Conservation (phyloP, 208 protist species). For the Crithidia sp. region DNA sequence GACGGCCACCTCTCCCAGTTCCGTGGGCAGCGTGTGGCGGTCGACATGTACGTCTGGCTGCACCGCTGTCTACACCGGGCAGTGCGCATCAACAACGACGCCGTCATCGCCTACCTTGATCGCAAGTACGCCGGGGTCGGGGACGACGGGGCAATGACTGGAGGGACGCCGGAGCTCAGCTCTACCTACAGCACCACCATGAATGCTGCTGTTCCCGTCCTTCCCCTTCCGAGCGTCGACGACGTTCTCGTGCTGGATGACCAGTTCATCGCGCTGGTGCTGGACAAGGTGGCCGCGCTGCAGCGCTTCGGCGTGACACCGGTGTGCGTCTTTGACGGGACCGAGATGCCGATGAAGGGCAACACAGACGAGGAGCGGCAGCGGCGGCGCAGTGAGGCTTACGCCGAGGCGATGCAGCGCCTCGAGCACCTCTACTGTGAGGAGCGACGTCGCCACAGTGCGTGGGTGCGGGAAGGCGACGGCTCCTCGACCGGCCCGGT, state of each 20-base stretch:
- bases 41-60: conserved; percentile 93
- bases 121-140: conserved; percentile 19
- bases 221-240: conserved; percentile 27
- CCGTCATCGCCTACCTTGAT: conserved; percentile 33
- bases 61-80: conserved; percentile 63
- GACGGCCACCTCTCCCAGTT: conserved; percentile 81
- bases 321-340: conserved; percentile 86
- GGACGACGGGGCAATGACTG: not conserved
- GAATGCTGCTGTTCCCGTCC: not conserved
- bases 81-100: conserved; percentile 41
- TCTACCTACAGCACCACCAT: not conserved
- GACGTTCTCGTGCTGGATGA: conserved; percentile 41
- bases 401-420: conserved; percentile 43
- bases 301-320: conserved; percentile 72
- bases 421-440: conserved; percentile 49
- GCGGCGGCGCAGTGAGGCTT: conserved; percentile 35
- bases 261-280: conserved; percentile 39
- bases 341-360: conserved; percentile 79
- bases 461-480: not conserved
- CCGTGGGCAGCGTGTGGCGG: conserved; percentile 68
- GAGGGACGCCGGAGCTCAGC: too few relatives aligned
- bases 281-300: conserved; percentile 48
- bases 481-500: not conserved
- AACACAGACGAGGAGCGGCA: conserved; percentile 63
- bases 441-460: conserved; percentile 12